Evolutionary conservation across 768 basidiomycete species (phyloP).

Genomic region (Pisolithus albus): DNA sequence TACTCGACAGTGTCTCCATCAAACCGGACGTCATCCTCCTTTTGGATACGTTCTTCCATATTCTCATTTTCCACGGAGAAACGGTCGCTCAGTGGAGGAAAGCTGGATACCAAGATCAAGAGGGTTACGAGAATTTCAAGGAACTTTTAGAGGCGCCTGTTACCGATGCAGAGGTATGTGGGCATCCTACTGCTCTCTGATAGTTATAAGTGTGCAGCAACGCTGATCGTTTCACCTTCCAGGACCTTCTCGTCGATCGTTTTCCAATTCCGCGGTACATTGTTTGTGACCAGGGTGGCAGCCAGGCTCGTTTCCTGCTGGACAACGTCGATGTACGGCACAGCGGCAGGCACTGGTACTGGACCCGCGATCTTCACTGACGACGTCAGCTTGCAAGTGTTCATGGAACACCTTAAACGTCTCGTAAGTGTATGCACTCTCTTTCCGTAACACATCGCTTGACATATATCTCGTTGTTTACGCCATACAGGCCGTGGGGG

Average conservation of each 20-base stretch:
- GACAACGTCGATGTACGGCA: no score
- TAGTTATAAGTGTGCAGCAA: constrained; percentile 22
- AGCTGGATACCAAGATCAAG: no score
- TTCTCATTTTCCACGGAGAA: no score
- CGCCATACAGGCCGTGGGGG: no score
- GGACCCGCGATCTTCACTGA: constrained; percentile 47
- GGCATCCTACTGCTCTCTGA: no score
- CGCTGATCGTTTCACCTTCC: no score
- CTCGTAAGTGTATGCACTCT: constrained; percentile 46
- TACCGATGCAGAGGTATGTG: no score
- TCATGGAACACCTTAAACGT: constrained; percentile 96
- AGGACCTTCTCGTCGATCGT: constrained; percentile 29
- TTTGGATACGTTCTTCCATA: constrained; percentile 38
- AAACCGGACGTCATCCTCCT: constrained; percentile 38
- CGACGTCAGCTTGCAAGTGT: constrained; percentile 94
- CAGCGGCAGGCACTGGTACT: no score
- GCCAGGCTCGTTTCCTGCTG: constrained; percentile 93
- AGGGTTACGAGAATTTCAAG: no score
- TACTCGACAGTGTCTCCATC: no score
- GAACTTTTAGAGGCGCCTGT: no score
- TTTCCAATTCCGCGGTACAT: constrained; percentile 96
- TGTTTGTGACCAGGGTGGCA: constrained; percentile 86
- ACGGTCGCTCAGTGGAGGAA: no score
- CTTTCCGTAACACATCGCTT: neutral
- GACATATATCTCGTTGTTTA: neutral